These are phyloP conservation scores for Dactylonectria macrodidyma DNA, from an alignment of 2,329 filamentous ascomycete species.

Conservation along the genomic window DNA sequence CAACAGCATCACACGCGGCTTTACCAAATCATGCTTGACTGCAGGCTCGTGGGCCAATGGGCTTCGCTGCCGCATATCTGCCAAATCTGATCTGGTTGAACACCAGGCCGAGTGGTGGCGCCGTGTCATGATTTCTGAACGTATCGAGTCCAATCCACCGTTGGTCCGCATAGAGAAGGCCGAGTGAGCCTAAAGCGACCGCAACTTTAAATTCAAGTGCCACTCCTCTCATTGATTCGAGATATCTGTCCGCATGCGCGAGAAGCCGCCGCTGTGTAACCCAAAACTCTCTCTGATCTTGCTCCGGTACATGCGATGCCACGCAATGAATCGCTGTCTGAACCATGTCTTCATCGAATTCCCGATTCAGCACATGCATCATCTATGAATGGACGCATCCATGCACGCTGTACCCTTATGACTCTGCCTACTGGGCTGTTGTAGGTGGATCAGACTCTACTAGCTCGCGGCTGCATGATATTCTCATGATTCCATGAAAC, in stretches of 20 bases:
- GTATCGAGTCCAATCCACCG: conserved; percentile 32
- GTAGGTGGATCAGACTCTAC: conserved; percentile 41
- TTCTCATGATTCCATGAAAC: conserved; percentile 48
- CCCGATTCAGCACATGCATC: conserved; percentile 45
- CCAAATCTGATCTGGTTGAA: too few relatives aligned
- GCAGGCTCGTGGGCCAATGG: too few relatives aligned
- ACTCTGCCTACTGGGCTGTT: conserved; percentile 25
- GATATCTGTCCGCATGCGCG: conserved; percentile 40
- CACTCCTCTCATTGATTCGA: conserved; percentile 18
- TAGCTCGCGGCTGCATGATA: conserved; percentile 50
- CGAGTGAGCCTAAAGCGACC: conserved; percentile 35
- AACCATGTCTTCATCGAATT: conserved; percentile 11
- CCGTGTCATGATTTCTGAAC: too few relatives aligned
- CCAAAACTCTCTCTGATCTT: conserved; percentile 28
- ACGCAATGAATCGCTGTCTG: conserved; percentile 28
- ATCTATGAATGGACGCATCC: conserved; percentile 53
- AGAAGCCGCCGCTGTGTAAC: conserved; percentile 38
- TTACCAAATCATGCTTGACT: too few relatives aligned
- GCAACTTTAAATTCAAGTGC: background rate
- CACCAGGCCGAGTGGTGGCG: too few relatives aligned
- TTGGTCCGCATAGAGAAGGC: conserved; percentile 47
- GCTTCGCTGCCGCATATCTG: too few relatives aligned
- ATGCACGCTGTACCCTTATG: conserved; percentile 51
- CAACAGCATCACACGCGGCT: too few relatives aligned
- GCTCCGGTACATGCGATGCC: conserved; percentile 25